phyloP scores from a whole-genome alignment of 164 flowering plant species.

The Dillenia turbinata region DNA sequence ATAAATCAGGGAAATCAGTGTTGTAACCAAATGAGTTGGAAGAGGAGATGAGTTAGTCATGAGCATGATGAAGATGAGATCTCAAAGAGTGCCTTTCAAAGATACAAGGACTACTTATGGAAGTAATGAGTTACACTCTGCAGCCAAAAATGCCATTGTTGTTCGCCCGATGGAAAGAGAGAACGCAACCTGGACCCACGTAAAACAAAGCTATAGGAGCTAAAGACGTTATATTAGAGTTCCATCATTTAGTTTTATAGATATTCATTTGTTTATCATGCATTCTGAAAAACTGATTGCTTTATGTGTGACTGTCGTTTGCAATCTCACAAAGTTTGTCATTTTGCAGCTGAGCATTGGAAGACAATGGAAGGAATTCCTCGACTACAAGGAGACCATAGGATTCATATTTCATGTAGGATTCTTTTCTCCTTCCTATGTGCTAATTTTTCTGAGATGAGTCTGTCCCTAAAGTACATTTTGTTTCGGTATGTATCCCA shows the following conservation, averaged over 20 bases:
- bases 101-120: too few relatives aligned
- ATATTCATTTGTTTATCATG: neutral
- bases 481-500: neutral
- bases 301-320: neutral
- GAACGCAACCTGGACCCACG: neutral
- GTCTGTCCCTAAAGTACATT: neutral
- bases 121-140: too few relatives aligned
- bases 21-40: too few relatives aligned
- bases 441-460: neutral
- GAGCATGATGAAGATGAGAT: too few relatives aligned
- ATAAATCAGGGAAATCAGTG: too few relatives aligned
- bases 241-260: neutral
- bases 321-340: neutral
- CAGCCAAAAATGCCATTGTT: too few relatives aligned
- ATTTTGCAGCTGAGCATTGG: slow-evolving; percentile 58
- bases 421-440: neutral
- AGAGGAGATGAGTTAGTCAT: too few relatives aligned
- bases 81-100: too few relatives aligned
- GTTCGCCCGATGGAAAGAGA: too few relatives aligned
- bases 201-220: too few relatives aligned
- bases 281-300: neutral
- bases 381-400: slow-evolving; percentile 56
- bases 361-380: slow-evolving; percentile 76
- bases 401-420: slow-evolving; percentile 64
- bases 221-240: neutral